Evolutionary conservation across 257 asterid genomes (phyloP), one percentile per base, ranked within the genome.

Genomic region (Salvia hispanica): DNA sequence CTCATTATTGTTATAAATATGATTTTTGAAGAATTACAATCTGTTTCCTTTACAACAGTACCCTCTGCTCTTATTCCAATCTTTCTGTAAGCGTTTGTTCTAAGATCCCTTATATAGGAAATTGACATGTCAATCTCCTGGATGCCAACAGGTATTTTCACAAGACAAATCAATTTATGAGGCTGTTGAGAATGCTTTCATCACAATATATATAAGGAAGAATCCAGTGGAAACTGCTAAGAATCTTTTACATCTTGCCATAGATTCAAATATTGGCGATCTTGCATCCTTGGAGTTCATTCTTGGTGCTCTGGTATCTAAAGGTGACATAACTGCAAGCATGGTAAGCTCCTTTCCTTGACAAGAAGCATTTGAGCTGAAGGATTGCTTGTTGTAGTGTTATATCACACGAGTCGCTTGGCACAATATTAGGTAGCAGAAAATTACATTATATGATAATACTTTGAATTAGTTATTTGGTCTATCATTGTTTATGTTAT

Each of bases 141-240:
- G 59, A 69, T 68, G 46, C 42, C 45, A 33, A 60, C 86, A 93
- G 99, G 99, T 85, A 16, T 90, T 93, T 78, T 93, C 97, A 58
- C 97, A 86, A 79, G 99, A 93, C 72, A 93, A 88, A 81, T 80
- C 95, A n/a, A 85, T 93, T 72, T 84, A 84, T 76, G 97, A 93
- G 82, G 99, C 99, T 58, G 95, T 93, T 62, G 99, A 93, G 84
- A 91, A 83, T 83, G 99, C 99, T 71, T 93, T 93, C 72, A 74
- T 85, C 76, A 81, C 97, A 28, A 90, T 93, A 61, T 93, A 93
- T 73, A 16, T 93, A 52, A 71, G 86, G 82, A 90, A 84, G 79
- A 85, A 78, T 67, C 85, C 96, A 18, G 79, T 88, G 59, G 99
- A 90, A 76, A 85, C 92, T 73, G 99, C 97, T 39, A 93, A 80